Base-by-base conservation (phyloP, 208 protist genomes). In the Trypanosomatidae sp. region DNA sequence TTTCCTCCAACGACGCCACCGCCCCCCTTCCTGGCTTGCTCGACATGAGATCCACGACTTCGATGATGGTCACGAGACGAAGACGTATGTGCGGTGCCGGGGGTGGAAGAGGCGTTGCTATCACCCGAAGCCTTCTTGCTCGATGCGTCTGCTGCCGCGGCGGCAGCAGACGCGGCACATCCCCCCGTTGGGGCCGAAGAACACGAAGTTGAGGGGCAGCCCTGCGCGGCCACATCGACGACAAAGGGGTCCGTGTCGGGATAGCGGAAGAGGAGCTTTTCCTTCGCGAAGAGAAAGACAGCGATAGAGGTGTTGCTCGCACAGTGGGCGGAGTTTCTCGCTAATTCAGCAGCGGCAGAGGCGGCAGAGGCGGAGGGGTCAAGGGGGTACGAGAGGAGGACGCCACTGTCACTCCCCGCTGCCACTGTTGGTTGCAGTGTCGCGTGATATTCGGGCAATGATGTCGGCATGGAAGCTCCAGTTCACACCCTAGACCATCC, bases 191-290 rank as follows among this genome's bases (percentile, higher is more conserved):
- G 47, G 12, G 44, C 64, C 17, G 64, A 39, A 36, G 70, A 58
- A n/a, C 39, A 66, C 22, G 59, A 52, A 15, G 62, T 13, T 6
- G 60, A 53, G 49, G 65, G 36, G n/a, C 19, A 43, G 66, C 77
- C 66, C 0, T 72, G 36, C 15, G 71, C 62, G 4, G 69, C 67
- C 3, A 91, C 55, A 62, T 90, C 78, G 0, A 93, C 82, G 2
- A 64, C 52, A 47, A 96, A 96, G 0, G 91, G 89, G 70, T 96
- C 92, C 33, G 73, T 67, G 25, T 84, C 60, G 30, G 91, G 91
- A 59, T 91, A 96, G 49, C 91, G 91, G 69, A 93, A 96, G 13
- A 96, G 69, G 25, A 96, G 70, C 66, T 92, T 86, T 59, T 94
- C 88, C 33, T 90, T 77, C 22, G 85, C 89, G 79, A 96, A 94